Base-by-base conservation (phyloP, 2,329 filamentous ascomycete species). In the Verticillium dahliae region DNA sequence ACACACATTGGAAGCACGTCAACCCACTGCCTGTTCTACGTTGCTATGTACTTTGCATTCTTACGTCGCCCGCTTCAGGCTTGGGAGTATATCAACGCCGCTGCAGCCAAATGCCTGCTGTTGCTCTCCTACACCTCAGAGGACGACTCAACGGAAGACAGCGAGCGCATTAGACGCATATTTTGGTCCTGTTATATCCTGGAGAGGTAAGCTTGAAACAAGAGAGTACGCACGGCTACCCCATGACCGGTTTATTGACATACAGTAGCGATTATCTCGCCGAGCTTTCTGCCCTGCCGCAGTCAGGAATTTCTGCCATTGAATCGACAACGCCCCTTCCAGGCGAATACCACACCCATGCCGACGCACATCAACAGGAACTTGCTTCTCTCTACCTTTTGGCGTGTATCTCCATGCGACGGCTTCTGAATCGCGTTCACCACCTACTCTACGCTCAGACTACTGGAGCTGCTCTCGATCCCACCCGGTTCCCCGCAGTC, bases 121-220 rank as follows among this genome's bases (percentile, higher is more conserved):
- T 72, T 83, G 0, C 66, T 82, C 2, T 78, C 80, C 0, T 82
- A 82, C 56, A 72, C 73, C 1, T 69, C 71, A 0, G 68, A 65
- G 3, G 71, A 69, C 9, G 72, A 74, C 35, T 70, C 69, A 0
- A 64, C 67, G 0, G 75, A 81, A 62, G 77, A 80, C 3, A 71
- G 76, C 41, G 80, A 83, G 65, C 78, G 80, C 2, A 76, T 81
- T 0, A 71, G 78, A 14, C 72, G 81, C 1, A 82, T 83, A 59
- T 84, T 83, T 63, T 84, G 81, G 81, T 79, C 81, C 0, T 83
- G 81, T 61, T 83, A 82, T 60, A 80, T 84, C 11, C 72, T 84
- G 0, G 81, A 84, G 67, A 81, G 79, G 80, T 78, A 45, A 6
- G 39, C 18, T n/a, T 18, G 14, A 39, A 6, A 39, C 18, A 11